Percentiles rank a stretch among this genome's conserved stretches.
phyloP scores from a whole-genome alignment of 1,139 yeast genomes.

The Candida frijolesensis region DNA sequence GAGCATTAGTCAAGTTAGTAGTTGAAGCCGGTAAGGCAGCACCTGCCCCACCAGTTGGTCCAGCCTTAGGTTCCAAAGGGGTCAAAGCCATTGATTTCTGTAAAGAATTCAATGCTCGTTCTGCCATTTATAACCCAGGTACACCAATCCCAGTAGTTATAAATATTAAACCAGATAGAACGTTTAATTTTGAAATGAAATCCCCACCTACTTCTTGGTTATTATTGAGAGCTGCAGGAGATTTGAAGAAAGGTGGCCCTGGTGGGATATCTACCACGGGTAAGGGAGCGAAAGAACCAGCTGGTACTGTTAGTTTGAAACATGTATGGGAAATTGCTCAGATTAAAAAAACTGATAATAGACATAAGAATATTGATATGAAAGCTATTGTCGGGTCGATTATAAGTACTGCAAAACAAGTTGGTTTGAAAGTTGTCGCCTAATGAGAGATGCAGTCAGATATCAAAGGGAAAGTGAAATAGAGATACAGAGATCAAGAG shows the following conservation, averaged over 20 bases:
- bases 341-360: slow-evolving; percentile 83
- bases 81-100: slow-evolving; percentile 98
- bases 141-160: slow-evolving; percentile 87
- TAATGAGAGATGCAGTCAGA: slow-evolving; percentile 23
- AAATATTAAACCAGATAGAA: slow-evolving; percentile 88
- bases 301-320: slow-evolving; percentile 79
- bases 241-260: slow-evolving; percentile 72
- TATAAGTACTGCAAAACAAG: slow-evolving; percentile 81
- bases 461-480: not conserved
- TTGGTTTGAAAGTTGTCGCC: slow-evolving; percentile 82
- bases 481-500: not conserved
- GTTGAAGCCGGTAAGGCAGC: slow-evolving; percentile 99
- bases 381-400: slow-evolving; percentile 81
- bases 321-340: slow-evolving; percentile 95
- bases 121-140: slow-evolving; percentile 83
- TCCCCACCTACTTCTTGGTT: slow-evolving; percentile 93
- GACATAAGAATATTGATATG: slow-evolving; percentile 71
- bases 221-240: slow-evolving; percentile 78
- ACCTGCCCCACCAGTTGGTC: slow-evolving; percentile 99
- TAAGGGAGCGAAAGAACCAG: slow-evolving; percentile 31
- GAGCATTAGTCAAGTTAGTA: slow-evolving; percentile 76
- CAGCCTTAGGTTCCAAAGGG: slow-evolving; percentile 98
- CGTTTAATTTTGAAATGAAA: slow-evolving; percentile 83
- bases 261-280: slow-evolving; percentile 32
- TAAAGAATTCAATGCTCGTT: slow-evolving; percentile 96